Evolutionary conservation across 129 eudicot genomes (phyloP).

Genomic region (Pseudognaphalium luteoalbum): DNA sequence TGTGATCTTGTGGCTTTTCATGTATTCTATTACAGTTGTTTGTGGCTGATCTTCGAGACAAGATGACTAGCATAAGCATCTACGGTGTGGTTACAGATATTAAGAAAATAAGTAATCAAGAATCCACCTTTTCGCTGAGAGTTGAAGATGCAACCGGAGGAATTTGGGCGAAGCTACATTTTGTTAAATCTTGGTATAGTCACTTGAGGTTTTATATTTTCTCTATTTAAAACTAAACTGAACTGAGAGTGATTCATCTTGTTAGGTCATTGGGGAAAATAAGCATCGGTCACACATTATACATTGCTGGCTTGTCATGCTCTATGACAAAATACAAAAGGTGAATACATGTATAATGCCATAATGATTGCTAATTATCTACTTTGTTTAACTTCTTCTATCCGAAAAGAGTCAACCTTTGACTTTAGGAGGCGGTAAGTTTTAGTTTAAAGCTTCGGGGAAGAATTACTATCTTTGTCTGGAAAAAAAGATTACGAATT

Average conservation of each 20-base stretch:
- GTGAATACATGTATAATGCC: slow-evolving; percentile 39
- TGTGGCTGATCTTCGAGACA: slow-evolving; percentile 76
- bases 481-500: background rate
- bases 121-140: slow-evolving; percentile 44
- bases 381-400: background rate
- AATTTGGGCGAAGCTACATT: slow-evolving; percentile 69
- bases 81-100: slow-evolving; percentile 59
- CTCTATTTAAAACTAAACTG: background rate
- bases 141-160: slow-evolving; percentile 76
- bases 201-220: background rate
- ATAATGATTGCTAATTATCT: background rate
- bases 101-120: slow-evolving; percentile 37
- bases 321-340: slow-evolving; percentile 47
- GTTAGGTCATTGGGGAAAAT: slow-evolving; percentile 84
- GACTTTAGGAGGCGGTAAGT: background rate
- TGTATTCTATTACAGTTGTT: slow-evolving; percentile 60
- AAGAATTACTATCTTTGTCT: background rate
- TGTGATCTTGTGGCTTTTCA: slow-evolving; percentile 34
- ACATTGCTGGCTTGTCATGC: slow-evolving; percentile 80
- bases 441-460: background rate
- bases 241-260: slow-evolving; percentile 1
- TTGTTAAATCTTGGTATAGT: slow-evolving; percentile 67
- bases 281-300: slow-evolving; percentile 72
- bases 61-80: slow-evolving; percentile 86
- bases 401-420: slow-evolving; percentile 4